Evolutionary conservation across 345 rosid genomes (phyloP).

Genomic region (Dipteronia dyeriana): DNA sequence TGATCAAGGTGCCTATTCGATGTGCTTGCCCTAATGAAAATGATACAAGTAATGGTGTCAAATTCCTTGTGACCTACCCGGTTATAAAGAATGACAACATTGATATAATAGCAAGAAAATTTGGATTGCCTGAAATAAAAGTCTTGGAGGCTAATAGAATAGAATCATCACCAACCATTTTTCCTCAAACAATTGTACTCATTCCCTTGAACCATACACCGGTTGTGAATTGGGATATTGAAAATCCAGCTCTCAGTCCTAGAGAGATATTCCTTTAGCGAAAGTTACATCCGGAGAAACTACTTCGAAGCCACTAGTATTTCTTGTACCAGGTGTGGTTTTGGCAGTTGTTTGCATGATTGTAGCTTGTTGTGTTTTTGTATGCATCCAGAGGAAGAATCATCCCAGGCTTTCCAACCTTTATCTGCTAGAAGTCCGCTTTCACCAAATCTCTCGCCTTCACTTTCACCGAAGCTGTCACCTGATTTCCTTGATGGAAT

Average conservation of each 20-base stretch:
- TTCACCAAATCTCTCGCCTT: background rate
- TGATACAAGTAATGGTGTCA: constrained; percentile 24
- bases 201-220: constrained; percentile 28
- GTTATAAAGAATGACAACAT: constrained; percentile 25
- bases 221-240: constrained; percentile 18
- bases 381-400: constrained; percentile 6
- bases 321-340: constrained; percentile 24
- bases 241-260: constrained; percentile 23
- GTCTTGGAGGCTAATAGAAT: constrained; percentile 31
- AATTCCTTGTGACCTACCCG: constrained; percentile 39
- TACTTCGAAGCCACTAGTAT: background rate
- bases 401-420: constrained; percentile 25
- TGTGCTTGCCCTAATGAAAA: constrained; percentile 39
- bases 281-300: constrained; percentile 11
- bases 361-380: background rate
- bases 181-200: constrained; percentile 36
- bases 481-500: constrained; percentile 34
- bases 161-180: constrained; percentile 18
- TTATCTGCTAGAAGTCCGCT: constrained; percentile 20
- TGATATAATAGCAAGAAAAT: constrained; percentile 27
- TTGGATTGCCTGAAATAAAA: constrained; percentile 16
- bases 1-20: constrained; percentile 32
- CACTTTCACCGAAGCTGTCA: constrained; percentile 25
- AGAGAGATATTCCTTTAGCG: constrained; percentile 16
- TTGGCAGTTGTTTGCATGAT: constrained; percentile 13